Percentiles rank a stretch among this genome's conserved stretches.
phyloP scores from a whole-genome alignment of 495 filamentous ascomycete species.

The Copromyces sp. region DNA sequence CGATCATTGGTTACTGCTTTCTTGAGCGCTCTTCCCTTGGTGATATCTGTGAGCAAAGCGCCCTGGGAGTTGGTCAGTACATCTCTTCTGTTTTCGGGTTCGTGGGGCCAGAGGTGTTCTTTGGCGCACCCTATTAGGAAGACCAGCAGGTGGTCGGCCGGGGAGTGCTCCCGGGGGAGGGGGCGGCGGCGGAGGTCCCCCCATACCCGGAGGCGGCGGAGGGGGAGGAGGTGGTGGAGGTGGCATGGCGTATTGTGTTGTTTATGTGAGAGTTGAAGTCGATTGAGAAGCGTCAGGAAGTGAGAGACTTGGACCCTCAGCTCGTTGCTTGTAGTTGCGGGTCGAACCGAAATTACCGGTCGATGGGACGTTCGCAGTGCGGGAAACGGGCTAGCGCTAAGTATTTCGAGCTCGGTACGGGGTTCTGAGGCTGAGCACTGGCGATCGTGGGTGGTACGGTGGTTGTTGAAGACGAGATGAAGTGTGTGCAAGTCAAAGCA shows the following conservation, averaged over 20 bases:
- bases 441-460: constrained; percentile 17
- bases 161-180: constrained; percentile 14
- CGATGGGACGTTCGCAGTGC: not conserved
- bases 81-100: not conserved
- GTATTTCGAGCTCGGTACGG: not conserved
- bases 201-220: constrained; percentile 18
- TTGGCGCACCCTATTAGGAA: constrained; percentile 5
- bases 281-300: not conserved
- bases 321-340: not conserved
- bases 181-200: constrained; percentile 14
- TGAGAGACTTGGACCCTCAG: not conserved
- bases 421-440: constrained; percentile 13
- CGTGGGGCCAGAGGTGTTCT: not conserved
- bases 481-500: not conserved
- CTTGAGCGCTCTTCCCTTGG: constrained; percentile 69
- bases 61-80: constrained; percentile 48
- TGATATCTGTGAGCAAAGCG: constrained; percentile 81
- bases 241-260: constrained; percentile 4
- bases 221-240: constrained; percentile 25
- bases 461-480: constrained; percentile 22
- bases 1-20: constrained; percentile 92
- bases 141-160: constrained; percentile 7
- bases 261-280: not conserved
- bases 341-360: not conserved
- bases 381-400: not conserved